These are phyloP conservation scores for maize (Zea mays) DNA, from an alignment of 176 grass and related monocot species.

Conservation along the genomic window Zm-B73-REFERENCE-NAM-5.0 NC_050104.1:65346001-65346500, in stretches of 20 bases:
- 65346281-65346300: background rate
- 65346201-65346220: conserved; percentile 1
- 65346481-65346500: conserved; percentile 22
- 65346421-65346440: conserved; percentile 38
- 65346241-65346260: background rate
- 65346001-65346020: conserved; percentile 4
- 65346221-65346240: background rate
- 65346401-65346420: conserved; percentile 88
- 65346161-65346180: background rate
- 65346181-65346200: conserved; percentile 25
- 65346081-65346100: background rate
- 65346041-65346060: conserved; percentile 14
- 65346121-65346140: conserved; percentile 2
- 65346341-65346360: conserved; percentile 10
- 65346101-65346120: conserved; percentile 27
- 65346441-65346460: conserved; percentile 19
- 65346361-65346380: background rate
- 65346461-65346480: conserved; percentile 39
- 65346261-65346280: background rate
- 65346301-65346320: conserved; percentile 6
- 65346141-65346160: conserved; percentile 4
- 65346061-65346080: conserved; percentile 1
- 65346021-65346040: background rate
- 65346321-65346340: background rate
- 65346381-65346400: conserved; percentile 49